These are phyloP conservation scores for Sambucus nigra DNA, from an alignment of 129 eudicot species.

Conservation along the genomic window DNA sequence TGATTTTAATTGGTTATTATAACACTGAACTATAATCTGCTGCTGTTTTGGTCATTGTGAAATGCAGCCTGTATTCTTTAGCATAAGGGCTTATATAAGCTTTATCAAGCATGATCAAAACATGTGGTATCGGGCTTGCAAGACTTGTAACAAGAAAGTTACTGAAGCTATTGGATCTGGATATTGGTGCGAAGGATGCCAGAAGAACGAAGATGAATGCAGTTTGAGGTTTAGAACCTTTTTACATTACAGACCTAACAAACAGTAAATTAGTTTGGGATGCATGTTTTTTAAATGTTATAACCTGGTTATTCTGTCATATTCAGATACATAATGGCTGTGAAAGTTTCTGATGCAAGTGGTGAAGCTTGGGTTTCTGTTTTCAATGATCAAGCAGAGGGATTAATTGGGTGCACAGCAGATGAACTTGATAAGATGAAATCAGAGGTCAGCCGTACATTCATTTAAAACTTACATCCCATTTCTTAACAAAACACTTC, in stretches of 20 bases:
- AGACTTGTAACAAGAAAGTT: constrained; percentile 86
- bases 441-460: constrained; percentile 57
- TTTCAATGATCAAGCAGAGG: constrained; percentile 83
- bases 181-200: constrained; percentile 90
- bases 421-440: constrained; percentile 66
- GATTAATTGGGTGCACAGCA: constrained; percentile 70
- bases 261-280: neutral
- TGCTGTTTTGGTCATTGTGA: neutral
- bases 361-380: constrained; percentile 80
- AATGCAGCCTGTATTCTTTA: constrained; percentile 68
- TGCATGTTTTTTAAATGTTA: neutral
- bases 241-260: neutral
- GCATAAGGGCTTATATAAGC: constrained; percentile 55
- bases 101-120: constrained; percentile 68
- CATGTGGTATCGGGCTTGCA: constrained; percentile 92
- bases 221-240: constrained; percentile 49
- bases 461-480: no score
- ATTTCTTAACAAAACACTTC: no score
- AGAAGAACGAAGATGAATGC: constrained; percentile 58
- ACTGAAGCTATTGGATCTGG: constrained; percentile 82
- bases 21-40: neutral
- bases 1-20: neutral
- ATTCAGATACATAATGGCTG: constrained; percentile 63
- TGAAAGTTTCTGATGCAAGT: constrained; percentile 68
- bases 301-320: neutral